These are phyloP conservation scores for Stenocarpella maydis DNA, from an alignment of 2,329 filamentous ascomycete species.

Conservation along the genomic window DNA sequence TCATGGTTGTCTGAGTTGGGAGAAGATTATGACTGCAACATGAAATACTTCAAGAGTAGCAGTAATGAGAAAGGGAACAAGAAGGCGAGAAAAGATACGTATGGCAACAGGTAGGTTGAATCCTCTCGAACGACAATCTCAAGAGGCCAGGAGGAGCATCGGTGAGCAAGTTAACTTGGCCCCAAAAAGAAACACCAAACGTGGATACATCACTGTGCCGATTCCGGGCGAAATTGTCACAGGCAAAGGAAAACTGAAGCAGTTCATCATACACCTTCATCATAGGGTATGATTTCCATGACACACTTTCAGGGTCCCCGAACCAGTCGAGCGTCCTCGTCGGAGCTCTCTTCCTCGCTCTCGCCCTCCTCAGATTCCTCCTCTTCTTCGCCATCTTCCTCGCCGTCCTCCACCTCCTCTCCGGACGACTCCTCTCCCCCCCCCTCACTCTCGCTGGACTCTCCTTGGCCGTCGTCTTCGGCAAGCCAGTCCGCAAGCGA, in stretches of 20 bases:
- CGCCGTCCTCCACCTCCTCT: constrained; percentile 60
- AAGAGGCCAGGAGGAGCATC: no score
- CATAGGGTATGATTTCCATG: background rate
- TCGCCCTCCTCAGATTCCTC: constrained; percentile 54
- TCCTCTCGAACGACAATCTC: no score
- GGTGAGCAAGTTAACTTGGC: no score
- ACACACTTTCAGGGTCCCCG: background rate
- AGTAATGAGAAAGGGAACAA: no score
- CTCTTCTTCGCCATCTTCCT: constrained; percentile 57
- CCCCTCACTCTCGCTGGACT: constrained; percentile 60
- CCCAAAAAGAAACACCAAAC: no score
- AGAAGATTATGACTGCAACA: no score
- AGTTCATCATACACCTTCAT: background rate
- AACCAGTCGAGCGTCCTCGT: constrained; percentile 11
- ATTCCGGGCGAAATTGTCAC: background rate
- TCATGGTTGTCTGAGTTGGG: no score
- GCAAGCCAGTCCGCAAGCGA: constrained; percentile 93
- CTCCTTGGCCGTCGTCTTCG: constrained; percentile 70
- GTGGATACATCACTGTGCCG: background rate
- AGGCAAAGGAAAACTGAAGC: background rate
- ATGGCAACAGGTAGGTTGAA: no score
- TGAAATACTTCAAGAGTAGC: no score
- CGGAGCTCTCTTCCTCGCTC: constrained; percentile 43
- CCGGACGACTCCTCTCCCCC: constrained; percentile 56
- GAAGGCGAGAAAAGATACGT: no score